These are phyloP conservation scores for Ceratobasidium sp. DNA, from an alignment of 1,284 basidiomycete species.

Conservation along the genomic window DNA sequence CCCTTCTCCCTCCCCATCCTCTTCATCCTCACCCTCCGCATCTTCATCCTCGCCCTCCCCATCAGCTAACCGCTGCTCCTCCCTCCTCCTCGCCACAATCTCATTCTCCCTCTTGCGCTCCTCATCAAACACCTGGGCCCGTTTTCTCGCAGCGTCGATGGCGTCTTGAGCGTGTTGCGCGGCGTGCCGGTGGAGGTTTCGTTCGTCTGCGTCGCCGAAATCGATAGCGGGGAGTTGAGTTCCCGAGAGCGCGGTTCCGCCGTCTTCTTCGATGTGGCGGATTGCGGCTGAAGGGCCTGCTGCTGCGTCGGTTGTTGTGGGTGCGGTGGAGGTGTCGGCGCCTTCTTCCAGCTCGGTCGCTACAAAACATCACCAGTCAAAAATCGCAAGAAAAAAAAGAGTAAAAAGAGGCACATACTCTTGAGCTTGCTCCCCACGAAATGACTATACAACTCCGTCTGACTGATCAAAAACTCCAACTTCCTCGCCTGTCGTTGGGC, in stretches of 20 bases:
- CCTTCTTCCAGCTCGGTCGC: conserved; percentile 57
- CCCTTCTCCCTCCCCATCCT: not conserved
- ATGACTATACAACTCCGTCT: conserved; percentile 99
- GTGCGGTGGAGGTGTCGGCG: conserved; percentile 54
- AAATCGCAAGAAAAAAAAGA: too few species aligned
- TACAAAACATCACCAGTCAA: too few species aligned
- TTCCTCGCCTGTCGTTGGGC: conserved; percentile 96
- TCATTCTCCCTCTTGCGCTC: conserved; percentile 80
- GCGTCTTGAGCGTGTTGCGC: conserved; percentile 92
- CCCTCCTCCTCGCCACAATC: conserved; percentile 59
- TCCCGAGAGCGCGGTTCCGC: not conserved
- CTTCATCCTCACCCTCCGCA: conserved; percentile 57
- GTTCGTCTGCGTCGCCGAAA: conserved; percentile 79
- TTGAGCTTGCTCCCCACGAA: conserved; percentile 94
- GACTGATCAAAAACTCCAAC: conserved; percentile 98
- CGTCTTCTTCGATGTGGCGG: conserved; percentile 41
- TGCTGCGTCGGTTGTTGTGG: conserved; percentile 42
- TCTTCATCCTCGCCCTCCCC: conserved; percentile 69
- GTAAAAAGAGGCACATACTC: conserved; percentile 13
- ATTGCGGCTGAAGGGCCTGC: conserved; percentile 22
- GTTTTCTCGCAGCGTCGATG: conserved; percentile 82
- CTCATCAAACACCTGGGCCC: conserved; percentile 89
- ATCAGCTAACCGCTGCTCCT: conserved; percentile 74
- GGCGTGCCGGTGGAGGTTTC: conserved; percentile 91
- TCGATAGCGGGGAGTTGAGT: conserved; percentile 29